phyloP scores from a whole-genome alignment of 192 early-diverging fungal species.

The Entophlyctis helioformis region DNA sequence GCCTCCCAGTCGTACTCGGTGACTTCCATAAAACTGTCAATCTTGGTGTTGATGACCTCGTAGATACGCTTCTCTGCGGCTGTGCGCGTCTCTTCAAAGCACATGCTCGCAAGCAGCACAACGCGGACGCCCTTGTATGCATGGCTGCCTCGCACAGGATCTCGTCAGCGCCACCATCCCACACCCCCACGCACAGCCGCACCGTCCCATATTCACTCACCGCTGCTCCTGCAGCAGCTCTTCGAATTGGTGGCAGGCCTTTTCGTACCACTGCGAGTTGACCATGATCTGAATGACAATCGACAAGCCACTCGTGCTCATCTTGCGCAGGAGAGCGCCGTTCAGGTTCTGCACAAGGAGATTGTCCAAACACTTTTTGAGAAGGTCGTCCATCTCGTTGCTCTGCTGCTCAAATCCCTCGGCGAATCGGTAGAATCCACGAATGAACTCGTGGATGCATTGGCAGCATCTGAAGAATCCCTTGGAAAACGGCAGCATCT shows the following conservation, averaged over 20 bases:
- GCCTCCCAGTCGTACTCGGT: constrained; percentile 66
- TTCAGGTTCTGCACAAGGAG: constrained; percentile 59
- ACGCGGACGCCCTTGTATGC: constrained; percentile 44
- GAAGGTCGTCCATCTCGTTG: constrained; percentile 71
- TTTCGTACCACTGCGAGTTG: constrained; percentile 66
- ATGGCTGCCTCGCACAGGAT: too few relatives aligned
- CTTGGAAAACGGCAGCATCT: constrained; percentile 67
- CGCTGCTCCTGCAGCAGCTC: constrained; percentile 54
- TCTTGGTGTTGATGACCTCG: constrained; percentile 64
- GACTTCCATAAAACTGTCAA: constrained; percentile 68
- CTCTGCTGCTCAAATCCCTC: constrained; percentile 72
- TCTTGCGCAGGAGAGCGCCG: constrained; percentile 49
- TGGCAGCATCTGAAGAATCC: constrained; percentile 62
- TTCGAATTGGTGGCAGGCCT: constrained; percentile 63
- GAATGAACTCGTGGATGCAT: constrained; percentile 57
- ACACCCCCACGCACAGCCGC: too few relatives aligned
- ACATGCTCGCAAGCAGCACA: constrained; percentile 45
- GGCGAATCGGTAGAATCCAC: constrained; percentile 72
- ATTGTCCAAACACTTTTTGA: constrained; percentile 45
- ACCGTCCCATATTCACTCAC: too few relatives aligned
- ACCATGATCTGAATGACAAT: constrained; percentile 77
- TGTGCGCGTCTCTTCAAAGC: constrained; percentile 55
- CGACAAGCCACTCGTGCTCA: constrained; percentile 58
- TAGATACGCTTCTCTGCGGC: constrained; percentile 73
- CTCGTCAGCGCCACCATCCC: too few relatives aligned